Conservation (phyloP, 148 eudicot genomes). For the Silene uniflora region DNA sequence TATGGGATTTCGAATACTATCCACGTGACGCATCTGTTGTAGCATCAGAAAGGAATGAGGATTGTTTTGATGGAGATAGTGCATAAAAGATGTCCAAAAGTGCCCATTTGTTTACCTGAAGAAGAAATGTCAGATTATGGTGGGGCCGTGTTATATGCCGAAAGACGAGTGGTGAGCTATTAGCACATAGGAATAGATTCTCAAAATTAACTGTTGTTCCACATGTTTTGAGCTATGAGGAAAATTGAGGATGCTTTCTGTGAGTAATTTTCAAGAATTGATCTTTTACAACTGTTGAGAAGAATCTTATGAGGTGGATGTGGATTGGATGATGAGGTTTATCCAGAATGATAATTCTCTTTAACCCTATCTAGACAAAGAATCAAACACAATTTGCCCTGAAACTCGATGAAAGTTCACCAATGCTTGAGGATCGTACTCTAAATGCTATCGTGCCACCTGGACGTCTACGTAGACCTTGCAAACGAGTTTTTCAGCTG, state of each 20-base stretch:
- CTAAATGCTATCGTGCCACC: background rate
- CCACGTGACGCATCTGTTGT: slow-evolving; percentile 11
- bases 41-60: slow-evolving; percentile 15
- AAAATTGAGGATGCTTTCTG: slow-evolving; percentile 18
- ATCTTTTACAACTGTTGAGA: slow-evolving; percentile 8
- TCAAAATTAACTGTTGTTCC: slow-evolving; percentile 15
- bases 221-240: slow-evolving; percentile 23
- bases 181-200: slow-evolving; percentile 16
- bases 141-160: slow-evolving; percentile 1
- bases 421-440: background rate
- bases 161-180: slow-evolving; percentile 18
- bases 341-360: slow-evolving; percentile 13
- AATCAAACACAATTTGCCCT: background rate
- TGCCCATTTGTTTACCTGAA: slow-evolving; percentile 4
- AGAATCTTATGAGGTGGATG: slow-evolving; percentile 25
- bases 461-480: background rate
- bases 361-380: background rate
- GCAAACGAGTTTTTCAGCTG: background rate
- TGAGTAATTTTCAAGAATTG: background rate
- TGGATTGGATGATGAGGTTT: slow-evolving; percentile 22
- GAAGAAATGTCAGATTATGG: slow-evolving; percentile 1
- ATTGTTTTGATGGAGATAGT: slow-evolving; percentile 14
- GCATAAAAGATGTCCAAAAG: background rate
- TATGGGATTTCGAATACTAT: background rate
- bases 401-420: background rate